Percentiles rank a stretch among this genome's conserved stretches.
Conservation (phyloP, 2,329 filamentous ascomycete genomes). For the Claviceps sp. region DNA sequence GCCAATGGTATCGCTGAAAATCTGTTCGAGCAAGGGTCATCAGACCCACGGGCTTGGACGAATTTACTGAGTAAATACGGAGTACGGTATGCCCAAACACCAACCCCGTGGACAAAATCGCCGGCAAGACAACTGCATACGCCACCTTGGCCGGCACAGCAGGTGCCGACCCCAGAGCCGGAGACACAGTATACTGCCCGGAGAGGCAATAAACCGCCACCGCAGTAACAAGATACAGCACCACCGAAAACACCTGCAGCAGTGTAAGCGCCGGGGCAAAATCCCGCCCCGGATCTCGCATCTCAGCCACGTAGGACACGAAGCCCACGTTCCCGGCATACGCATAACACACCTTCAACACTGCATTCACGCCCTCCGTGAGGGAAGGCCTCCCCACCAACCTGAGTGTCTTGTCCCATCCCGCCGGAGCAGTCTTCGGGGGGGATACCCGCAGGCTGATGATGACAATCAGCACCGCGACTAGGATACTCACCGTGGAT, state of each 20-base stretch:
- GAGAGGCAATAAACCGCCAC: slow-evolving; percentile 19
- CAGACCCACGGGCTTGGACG: too few species aligned
- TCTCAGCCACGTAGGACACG: slow-evolving; percentile 23
- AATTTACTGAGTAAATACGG: too few species aligned
- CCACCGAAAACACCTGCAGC: slow-evolving; percentile 20
- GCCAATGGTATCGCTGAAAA: too few species aligned
- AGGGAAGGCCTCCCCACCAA: slow-evolving; percentile 18
- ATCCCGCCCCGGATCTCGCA: slow-evolving; percentile 17
- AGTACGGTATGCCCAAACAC: slow-evolving; percentile 18
- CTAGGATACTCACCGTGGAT: slow-evolving; percentile 20
- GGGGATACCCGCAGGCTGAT: slow-evolving; percentile 19
- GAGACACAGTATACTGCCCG: slow-evolving; percentile 18
- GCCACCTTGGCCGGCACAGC: slow-evolving; percentile 18
- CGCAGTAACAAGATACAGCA: slow-evolving; percentile 19
- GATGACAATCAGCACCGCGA: slow-evolving; percentile 23
- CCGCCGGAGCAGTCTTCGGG: slow-evolving; percentile 15
- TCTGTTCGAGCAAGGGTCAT: too few species aligned
- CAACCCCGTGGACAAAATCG: slow-evolving; percentile 19
- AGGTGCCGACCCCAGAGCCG: slow-evolving; percentile 21
- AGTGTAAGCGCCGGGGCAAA: slow-evolving; percentile 18
- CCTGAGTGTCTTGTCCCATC: slow-evolving; percentile 17
- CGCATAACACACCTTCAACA: slow-evolving; percentile 22
- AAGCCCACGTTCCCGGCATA: slow-evolving; percentile 25
- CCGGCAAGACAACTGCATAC: slow-evolving; percentile 18
- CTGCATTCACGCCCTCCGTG: slow-evolving; percentile 18